A percentile compares a stretch with the other conserved stretches of the same genome.
Conservation (phyloP, 2,329 filamentous ascomycete genomes). For the Penicillium sp. region DNA sequence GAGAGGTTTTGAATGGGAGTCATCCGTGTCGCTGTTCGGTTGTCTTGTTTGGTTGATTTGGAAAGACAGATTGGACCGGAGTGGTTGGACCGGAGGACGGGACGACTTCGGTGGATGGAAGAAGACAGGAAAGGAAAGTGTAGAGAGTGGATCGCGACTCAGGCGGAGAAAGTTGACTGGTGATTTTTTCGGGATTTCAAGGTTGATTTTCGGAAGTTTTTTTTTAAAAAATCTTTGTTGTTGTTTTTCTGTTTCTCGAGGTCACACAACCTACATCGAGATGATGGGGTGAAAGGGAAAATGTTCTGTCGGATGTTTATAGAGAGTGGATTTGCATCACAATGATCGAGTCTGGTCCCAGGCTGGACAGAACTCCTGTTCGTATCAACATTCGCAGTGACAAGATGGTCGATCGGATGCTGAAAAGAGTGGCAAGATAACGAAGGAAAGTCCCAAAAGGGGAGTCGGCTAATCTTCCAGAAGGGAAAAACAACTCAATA, state of each 20-base stretch:
- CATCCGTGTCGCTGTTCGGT: background rate
- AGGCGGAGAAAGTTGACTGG: slow-evolving; percentile 1
- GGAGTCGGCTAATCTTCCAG: slow-evolving; percentile 11
- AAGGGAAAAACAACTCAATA: background rate
- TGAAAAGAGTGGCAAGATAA: slow-evolving; percentile 10
- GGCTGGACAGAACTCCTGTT: background rate
- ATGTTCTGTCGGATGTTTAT: slow-evolving; percentile 8
- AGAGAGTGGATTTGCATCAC: slow-evolving; percentile 14
- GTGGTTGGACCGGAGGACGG: slow-evolving; percentile 6
- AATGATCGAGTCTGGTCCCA: background rate
- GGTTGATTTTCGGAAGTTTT: slow-evolving; percentile 12
- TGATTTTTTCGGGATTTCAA: background rate
- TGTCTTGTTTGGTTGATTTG: background rate
- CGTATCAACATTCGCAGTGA: background rate
- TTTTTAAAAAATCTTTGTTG: slow-evolving; percentile 10
- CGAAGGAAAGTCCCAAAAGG: slow-evolving; percentile 15
- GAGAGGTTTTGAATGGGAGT: slow-evolving; percentile 6
- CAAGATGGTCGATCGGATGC: slow-evolving; percentile 4
- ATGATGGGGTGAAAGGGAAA: slow-evolving; percentile 16
- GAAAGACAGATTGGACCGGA: background rate
- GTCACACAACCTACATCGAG: slow-evolving; percentile 1
- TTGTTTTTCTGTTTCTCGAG: background rate
- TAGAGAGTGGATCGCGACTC: slow-evolving; percentile 23
- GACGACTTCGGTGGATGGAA: slow-evolving; percentile 8
- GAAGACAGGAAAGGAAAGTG: slow-evolving; percentile 19